phyloP scores from a whole-genome alignment of 208 protist genomes.

The Willaertia magna region DNA sequence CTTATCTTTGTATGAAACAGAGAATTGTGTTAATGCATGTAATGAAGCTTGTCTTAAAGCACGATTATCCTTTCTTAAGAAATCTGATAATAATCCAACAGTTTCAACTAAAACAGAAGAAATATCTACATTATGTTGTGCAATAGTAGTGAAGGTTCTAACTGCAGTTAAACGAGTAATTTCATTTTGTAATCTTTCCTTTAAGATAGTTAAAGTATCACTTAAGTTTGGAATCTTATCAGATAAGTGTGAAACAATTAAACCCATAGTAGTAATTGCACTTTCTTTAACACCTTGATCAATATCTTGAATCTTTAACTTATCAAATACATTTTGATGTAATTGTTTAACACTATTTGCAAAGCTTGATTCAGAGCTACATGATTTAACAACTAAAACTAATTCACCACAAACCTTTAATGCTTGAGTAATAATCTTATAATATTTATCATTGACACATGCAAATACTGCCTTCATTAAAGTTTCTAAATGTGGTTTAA shows the following conservation, averaged over 20 bases:
- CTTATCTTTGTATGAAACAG: conserved; percentile 12
- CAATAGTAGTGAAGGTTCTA: background rate
- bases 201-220: conserved; percentile 7
- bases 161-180: conserved; percentile 37
- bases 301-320: conserved; percentile 44
- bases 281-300: conserved; percentile 68
- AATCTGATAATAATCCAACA: conserved; percentile 34
- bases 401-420: conserved; percentile 37
- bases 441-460: conserved; percentile 44
- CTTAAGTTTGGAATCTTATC: conserved; percentile 22
- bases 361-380: background rate
- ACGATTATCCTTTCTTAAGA: conserved; percentile 50
- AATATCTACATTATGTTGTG: conserved; percentile 8
- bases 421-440: conserved; percentile 46
- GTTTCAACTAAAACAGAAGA: conserved; percentile 27
- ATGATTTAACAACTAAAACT: background rate
- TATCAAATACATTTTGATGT: conserved; percentile 25
- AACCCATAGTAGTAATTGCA: conserved; percentile 42
- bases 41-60: conserved; percentile 46
- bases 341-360: conserved; percentile 9
- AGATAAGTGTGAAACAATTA: conserved; percentile 39
- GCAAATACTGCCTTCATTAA: conserved; percentile 26
- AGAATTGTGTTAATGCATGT: conserved; percentile 29
- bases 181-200: conserved; percentile 50
- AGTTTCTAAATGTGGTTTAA: conserved; percentile 26